A percentile compares a stretch with the other conserved stretches of the same genome.
These are phyloP conservation scores for Nectriaceae sp. DNA, from an alignment of 2,329 filamentous ascomycete genomes.

Conservation along the genomic window DNA sequence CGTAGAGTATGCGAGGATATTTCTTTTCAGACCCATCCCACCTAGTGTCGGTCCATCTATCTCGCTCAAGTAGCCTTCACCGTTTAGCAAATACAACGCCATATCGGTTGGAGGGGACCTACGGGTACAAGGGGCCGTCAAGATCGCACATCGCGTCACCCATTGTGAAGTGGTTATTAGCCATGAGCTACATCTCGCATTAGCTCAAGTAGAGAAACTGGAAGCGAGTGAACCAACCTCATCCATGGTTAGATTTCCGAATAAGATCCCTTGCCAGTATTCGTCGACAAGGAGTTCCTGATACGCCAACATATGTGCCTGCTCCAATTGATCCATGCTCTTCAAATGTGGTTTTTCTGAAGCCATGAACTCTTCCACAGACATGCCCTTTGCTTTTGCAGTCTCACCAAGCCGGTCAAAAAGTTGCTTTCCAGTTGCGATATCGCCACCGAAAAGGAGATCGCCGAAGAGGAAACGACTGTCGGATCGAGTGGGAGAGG, in stretches of 20 bases:
- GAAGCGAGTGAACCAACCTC: no score
- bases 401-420: slow-evolving; percentile 17
- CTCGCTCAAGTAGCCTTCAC: slow-evolving; percentile 14
- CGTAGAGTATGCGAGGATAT: slow-evolving; percentile 18
- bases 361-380: slow-evolving; percentile 23
- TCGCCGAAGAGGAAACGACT: slow-evolving; percentile 14
- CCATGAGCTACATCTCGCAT: slow-evolving; percentile 19
- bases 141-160: slow-evolving; percentile 1
- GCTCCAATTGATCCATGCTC: slow-evolving; percentile 11
- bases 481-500: slow-evolving; percentile 30
- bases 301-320: slow-evolving; percentile 22
- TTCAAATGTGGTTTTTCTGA: slow-evolving; percentile 10
- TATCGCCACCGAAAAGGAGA: not conserved
- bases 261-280: slow-evolving; percentile 32
- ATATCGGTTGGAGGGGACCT: not conserved
- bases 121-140: slow-evolving; percentile 25
- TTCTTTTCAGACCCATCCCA: not conserved
- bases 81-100: not conserved
- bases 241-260: slow-evolving; percentile 33
- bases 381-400: slow-evolving; percentile 9
- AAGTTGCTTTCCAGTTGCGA: slow-evolving; percentile 23
- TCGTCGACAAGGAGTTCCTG: slow-evolving; percentile 30
- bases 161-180: slow-evolving; percentile 26
- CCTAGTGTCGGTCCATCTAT: slow-evolving; percentile 13
- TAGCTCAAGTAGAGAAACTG: no score